Evolutionary conservation across 2,329 filamentous ascomycete genomes (phyloP), one percentile per base, ranked within the genome.

Genomic region (Colletotrichum phormii): DNA sequence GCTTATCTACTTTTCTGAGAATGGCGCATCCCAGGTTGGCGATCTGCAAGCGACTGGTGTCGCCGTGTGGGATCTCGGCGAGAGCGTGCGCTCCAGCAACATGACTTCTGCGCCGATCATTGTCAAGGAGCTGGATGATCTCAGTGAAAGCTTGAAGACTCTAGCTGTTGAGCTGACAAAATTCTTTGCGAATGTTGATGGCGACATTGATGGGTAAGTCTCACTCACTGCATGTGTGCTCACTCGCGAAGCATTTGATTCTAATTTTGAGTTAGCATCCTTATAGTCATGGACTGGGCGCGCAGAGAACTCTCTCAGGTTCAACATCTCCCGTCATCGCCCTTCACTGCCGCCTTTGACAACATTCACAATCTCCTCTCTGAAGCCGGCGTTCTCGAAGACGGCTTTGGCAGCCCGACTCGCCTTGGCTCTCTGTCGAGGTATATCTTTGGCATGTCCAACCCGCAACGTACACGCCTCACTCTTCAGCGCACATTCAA

Each of bases 281-380:
- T 98, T 46, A 93, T 97, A 73, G 95, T 97, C 64, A 98, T 98
- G 95, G 95, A 98, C 80, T 98, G 96, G 96, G 94, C 95, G 15
- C 93, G 93, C 79, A 91, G 95, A 75, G 95, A 98, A 81, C 89
- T 98, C 15, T 87, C 91, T 73, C 91, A 91, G 58, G 85, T 97
- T 69, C 89, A 91, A 74, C 86, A 87, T 26, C 84, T 89, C 24
- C 90, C 91, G 7, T 88, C 89, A 1, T 89, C 89, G 55, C 88
- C 91, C 2, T 84, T 97, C 26, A 90, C 92, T 22, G 90, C 91
- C 13, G 89, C 93, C 55, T 95, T 95, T 80, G 93, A 95, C 81
- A 97, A 97, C 80, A 86, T 98, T 60, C 94, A 98, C 85, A 92
- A 89, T 77, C 83, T 96, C 51, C 88, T 98, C 69, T 92, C 90